phyloP scores from a whole-genome alignment of 495 filamentous ascomycete species.

The Penicillium simplicissimum region DNA sequence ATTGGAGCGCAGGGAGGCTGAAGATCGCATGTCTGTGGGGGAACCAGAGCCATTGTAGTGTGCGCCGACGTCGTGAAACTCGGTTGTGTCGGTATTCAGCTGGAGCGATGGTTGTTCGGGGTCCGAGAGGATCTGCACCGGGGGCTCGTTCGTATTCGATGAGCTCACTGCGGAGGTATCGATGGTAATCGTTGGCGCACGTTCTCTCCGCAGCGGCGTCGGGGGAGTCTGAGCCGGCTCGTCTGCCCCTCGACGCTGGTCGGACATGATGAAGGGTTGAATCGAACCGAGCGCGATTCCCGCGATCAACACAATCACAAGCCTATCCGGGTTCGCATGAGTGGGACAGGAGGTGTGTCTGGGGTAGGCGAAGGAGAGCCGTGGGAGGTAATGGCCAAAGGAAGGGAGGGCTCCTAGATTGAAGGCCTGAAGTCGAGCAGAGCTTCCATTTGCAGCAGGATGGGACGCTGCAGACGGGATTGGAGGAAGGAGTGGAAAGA shows the following conservation, averaged over 20 bases:
- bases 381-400: background rate
- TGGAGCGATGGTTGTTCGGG: conserved; percentile 48
- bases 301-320: conserved; percentile 14
- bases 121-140: conserved; percentile 31
- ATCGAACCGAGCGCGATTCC: conserved; percentile 20
- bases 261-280: conserved; percentile 34
- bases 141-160: conserved; percentile 26
- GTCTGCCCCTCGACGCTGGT: conserved; percentile 29
- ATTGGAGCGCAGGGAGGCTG: conserved; percentile 54
- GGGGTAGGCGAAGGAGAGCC: background rate
- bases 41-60: conserved; percentile 50
- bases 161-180: conserved; percentile 68
- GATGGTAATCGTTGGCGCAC: conserved; percentile 71
- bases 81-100: conserved; percentile 46
- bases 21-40: conserved; percentile 58
- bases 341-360: background rate
- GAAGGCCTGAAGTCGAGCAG: background rate
- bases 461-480: background rate
- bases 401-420: background rate
- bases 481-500: background rate
- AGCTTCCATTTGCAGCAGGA: background rate
- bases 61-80: conserved; percentile 40
- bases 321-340: conserved; percentile 15
- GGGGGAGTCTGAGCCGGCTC: conserved; percentile 30
- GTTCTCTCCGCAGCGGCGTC: conserved; percentile 44